phyloP scores from a whole-genome alignment of 306 rosid genomes.

The Lathyrus sativus region DNA sequence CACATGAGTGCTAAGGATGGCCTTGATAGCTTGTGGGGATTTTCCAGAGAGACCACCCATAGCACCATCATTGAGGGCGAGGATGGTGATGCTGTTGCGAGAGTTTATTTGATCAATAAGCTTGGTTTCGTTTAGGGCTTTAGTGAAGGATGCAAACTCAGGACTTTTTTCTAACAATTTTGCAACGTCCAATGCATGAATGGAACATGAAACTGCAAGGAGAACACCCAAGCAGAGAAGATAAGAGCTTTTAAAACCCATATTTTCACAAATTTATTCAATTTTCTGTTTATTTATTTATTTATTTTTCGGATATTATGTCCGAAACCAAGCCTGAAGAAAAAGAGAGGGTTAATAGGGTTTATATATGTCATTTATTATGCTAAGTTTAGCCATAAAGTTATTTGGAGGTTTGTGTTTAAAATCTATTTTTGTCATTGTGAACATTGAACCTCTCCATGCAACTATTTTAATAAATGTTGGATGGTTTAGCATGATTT shows the following conservation, averaged over 20 bases:
- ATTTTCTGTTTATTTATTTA: neutral
- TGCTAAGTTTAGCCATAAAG: neutral
- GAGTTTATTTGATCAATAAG: constrained; percentile 50
- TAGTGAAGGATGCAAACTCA: constrained; percentile 43
- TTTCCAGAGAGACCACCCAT: constrained; percentile 38
- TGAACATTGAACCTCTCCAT: neutral
- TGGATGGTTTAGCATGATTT: constrained; percentile 33
- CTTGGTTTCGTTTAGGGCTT: constrained; percentile 49
- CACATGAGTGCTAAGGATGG: constrained; percentile 51
- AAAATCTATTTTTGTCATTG: neutral
- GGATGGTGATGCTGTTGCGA: constrained; percentile 57
- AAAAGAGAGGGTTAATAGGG: neutral
- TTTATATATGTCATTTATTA: neutral
- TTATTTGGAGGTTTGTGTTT: constrained; percentile 1
- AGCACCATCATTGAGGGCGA: constrained; percentile 44
- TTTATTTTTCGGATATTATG: neutral
- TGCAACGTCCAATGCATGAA: constrained; percentile 55
- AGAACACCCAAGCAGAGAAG: constrained; percentile 42
- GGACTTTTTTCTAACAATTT: constrained; percentile 44
- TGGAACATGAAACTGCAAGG: constrained; percentile 37
- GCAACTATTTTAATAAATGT: neutral
- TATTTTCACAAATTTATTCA: constrained; percentile 20
- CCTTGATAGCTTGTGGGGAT: constrained; percentile 40
- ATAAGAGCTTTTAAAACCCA: constrained; percentile 46
- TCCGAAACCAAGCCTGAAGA: constrained; percentile 40